Base-by-base conservation (phyloP, 768 basidiomycete species). In the Mycena pura region DNA sequence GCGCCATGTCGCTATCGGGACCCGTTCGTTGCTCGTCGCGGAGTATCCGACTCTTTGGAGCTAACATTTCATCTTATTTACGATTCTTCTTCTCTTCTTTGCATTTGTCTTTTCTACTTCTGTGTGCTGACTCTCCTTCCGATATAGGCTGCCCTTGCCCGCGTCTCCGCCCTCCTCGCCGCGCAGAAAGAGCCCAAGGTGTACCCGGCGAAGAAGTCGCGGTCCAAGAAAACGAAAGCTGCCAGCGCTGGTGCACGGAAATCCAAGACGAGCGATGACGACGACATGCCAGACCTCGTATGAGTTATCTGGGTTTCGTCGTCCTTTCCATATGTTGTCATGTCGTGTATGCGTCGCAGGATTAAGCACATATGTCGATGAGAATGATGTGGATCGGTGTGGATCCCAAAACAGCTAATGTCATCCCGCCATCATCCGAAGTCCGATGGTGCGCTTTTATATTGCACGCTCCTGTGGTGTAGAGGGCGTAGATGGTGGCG, bases 1-100 rank as follows among this genome's bases (percentile, higher is more conserved):
- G 80, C 82, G 78, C 83, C 86, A 83, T 85, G 84, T 88, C 88
- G 87, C 89, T 90, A 90, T 90, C 88, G 88, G 88, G 74, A 78
- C 74, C 81, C 86, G 87, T 88, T 82, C 82, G 81, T 76, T 77
- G 72, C 80, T 75, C 73, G 58, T 71, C 82, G 88, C 84, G 83
- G 81, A 69, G 72, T 72, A 74, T 76, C 88, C 86, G 88, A 90
- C 89, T 84, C 86, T 78, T 84, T 88, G 88, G 83, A 81, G 84
- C 81, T 87, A 60, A 90, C 87, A 90, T 73, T 60, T 47, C 50
- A 62, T 39, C 21, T 52, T 31, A 32, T 27, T 15, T 19, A 11
- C 21, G 19, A 31, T 65, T 57, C 60, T 46, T 63, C 56, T 59
- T 56, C 34, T 57, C 64, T 52, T 53, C 59, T 53, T 61, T 46